These are phyloP conservation scores for Mycosphaerella sp. DNA, from an alignment of 2,329 filamentous ascomycete genomes.

Conservation along the genomic window DNA sequence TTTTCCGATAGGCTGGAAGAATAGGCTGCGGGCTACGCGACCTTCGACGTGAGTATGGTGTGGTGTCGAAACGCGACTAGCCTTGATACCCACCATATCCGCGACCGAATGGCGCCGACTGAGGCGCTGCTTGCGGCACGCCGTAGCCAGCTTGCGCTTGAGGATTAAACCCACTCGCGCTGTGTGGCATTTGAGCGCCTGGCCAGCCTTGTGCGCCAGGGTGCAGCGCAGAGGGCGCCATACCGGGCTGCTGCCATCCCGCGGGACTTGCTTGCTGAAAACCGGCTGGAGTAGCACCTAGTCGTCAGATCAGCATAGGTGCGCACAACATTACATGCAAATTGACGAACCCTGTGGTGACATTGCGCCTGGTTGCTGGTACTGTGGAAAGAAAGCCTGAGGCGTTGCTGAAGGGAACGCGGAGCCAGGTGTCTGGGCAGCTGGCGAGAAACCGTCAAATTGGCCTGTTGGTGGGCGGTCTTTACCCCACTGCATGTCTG, in stretches of 20 bases:
- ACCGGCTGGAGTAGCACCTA: conserved; percentile 47
- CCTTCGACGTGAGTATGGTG: neutral
- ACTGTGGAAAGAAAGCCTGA: conserved; percentile 85
- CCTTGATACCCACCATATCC: conserved; percentile 57
- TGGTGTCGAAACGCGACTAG: conserved; percentile 32
- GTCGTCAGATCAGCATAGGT: conserved; percentile 4
- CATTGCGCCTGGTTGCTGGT: conserved; percentile 64
- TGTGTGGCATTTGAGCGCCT: conserved; percentile 46
- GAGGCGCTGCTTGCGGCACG: conserved; percentile 43
- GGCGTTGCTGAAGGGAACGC: conserved; percentile 65
- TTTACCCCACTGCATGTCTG: conserved; percentile 77
- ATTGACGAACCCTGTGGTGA: conserved; percentile 41
- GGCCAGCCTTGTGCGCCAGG: conserved; percentile 39
- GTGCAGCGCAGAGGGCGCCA: conserved; percentile 35
- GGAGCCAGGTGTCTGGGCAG: conserved; percentile 63
- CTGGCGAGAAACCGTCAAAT: conserved; percentile 70
- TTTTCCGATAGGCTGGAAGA: neutral
- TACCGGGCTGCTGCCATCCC: conserved; percentile 49
- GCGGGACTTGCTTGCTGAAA: conserved; percentile 59
- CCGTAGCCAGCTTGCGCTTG: conserved; percentile 45
- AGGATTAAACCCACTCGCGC: conserved; percentile 73
- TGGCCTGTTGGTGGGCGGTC: conserved; percentile 84
- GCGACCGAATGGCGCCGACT: conserved; percentile 38
- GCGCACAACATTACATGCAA: neutral
- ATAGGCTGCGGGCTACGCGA: conserved; percentile 2